phyloP scores from a whole-genome alignment of 345 rosid species.

The Bruguiera parviflora region DNA sequence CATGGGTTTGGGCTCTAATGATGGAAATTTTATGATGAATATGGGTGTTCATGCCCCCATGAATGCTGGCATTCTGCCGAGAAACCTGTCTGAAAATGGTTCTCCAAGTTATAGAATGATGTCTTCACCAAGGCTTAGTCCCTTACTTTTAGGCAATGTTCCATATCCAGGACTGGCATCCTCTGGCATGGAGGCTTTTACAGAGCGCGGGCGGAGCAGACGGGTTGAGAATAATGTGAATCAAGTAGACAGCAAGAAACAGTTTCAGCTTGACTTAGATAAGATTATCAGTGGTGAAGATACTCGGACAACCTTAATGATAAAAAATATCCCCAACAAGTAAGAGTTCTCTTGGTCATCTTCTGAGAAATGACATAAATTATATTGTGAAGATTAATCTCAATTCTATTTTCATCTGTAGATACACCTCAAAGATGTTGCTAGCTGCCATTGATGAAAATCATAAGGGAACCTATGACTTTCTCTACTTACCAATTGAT shows the following conservation, averaged over 20 bases:
- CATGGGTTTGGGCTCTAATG: conserved; percentile 38
- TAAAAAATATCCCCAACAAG: conserved; percentile 96
- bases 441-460: conserved; percentile 88
- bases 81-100: conserved; percentile 53
- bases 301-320: conserved; percentile 83
- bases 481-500: conserved; percentile 88
- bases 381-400: conserved; percentile 3
- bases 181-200: conserved; percentile 49
- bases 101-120: conserved; percentile 61
- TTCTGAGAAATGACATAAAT: neutral
- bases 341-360: conserved; percentile 27
- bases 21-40: conserved; percentile 46
- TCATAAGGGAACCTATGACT: conserved; percentile 82
- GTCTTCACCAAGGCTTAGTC: conserved; percentile 66
- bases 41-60: conserved; percentile 40
- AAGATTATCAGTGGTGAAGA: conserved; percentile 68
- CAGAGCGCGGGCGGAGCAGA: conserved; percentile 58
- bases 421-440: conserved; percentile 97
- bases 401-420: conserved; percentile 25
- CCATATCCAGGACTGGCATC: conserved; percentile 48
- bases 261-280: conserved; percentile 78
- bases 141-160: conserved; percentile 56
- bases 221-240: conserved; percentile 54
- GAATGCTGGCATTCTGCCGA: conserved; percentile 17
- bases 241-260: conserved; percentile 60